Conservation (phyloP, 257 asterid genomes). For the Lavandula angustifolia region DNA sequence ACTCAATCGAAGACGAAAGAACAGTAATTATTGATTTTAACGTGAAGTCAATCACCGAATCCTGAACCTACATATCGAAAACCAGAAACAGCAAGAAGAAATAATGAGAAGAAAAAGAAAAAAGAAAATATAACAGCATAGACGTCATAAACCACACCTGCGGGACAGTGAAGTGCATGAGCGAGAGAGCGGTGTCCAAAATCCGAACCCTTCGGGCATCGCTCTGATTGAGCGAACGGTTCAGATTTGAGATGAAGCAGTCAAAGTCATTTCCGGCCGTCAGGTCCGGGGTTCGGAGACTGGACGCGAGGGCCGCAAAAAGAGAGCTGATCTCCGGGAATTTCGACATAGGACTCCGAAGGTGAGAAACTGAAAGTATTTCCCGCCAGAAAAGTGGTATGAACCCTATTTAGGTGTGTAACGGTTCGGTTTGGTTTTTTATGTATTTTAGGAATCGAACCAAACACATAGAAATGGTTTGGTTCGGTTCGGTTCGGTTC, state of each 20-base stretch:
- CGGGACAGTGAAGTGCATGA: conserved; percentile 72
- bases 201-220: conserved; percentile 48
- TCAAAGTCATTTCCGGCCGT: conserved; percentile 35
- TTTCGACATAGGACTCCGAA: conserved; percentile 40
- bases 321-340: conserved; percentile 50
- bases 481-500: no score
- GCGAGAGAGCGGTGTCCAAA: conserved; percentile 73
- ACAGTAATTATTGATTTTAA: conserved; percentile 56
- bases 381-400: conserved; percentile 24
- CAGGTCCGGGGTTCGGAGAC: conserved; percentile 42
- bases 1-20: conserved; percentile 56
- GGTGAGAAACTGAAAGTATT: background rate
- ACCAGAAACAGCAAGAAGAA: conserved; percentile 6
- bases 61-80: conserved; percentile 50
- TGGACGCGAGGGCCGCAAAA: conserved; percentile 57
- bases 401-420: conserved; percentile 3
- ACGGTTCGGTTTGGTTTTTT: no score
- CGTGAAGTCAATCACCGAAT: conserved; percentile 47
- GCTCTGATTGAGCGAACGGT: conserved; percentile 60
- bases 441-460: no score
- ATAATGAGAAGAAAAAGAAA: background rate
- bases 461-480: no score
- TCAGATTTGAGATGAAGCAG: conserved; percentile 49
- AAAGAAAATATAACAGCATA: background rate
- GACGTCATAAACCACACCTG: conserved; percentile 45